phyloP scores from a whole-genome alignment of 768 basidiomycete genomes.

The Panellus pusillus region DNA sequence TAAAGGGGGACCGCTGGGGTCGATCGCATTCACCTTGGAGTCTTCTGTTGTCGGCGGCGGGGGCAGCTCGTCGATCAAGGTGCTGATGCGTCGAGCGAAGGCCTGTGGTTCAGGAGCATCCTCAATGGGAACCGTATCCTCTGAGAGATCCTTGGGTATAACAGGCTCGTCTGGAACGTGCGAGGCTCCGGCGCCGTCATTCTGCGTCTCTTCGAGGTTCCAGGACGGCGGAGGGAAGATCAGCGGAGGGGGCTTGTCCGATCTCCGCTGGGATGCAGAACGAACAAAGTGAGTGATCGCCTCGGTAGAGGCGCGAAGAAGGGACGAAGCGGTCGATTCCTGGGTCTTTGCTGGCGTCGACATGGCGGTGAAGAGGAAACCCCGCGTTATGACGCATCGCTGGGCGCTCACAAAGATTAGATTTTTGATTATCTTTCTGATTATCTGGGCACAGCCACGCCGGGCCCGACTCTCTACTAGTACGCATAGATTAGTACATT shows the following conservation, averaged over 20 bases:
- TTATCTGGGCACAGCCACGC: too few species aligned
- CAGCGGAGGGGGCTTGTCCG: constrained; percentile 20
- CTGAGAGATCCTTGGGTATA: constrained; percentile 5
- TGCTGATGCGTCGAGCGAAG: constrained; percentile 16
- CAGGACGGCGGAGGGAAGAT: constrained; percentile 51
- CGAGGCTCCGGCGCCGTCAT: constrained; percentile 23
- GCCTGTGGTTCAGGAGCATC: constrained; percentile 15
- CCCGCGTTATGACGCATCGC: too few species aligned
- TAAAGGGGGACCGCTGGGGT: constrained; percentile 34
- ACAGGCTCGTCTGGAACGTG: constrained; percentile 10
- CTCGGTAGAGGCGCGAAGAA: constrained; percentile 28
- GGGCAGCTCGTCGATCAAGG: constrained; percentile 26
- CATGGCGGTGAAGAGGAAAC: background rate
- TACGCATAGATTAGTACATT: too few species aligned
- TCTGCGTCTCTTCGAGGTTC: constrained; percentile 37
- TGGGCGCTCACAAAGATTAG: background rate
- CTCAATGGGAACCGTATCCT: constrained; percentile 1
- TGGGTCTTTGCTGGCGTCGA: background rate
- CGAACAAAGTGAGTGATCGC: constrained; percentile 38
- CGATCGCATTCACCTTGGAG: constrained; percentile 17
- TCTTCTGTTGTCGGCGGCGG: constrained; percentile 19
- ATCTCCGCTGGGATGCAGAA: constrained; percentile 33
- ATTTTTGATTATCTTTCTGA: background rate
- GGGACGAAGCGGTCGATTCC: background rate
- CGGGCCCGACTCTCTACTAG: too few species aligned